Conservation (phyloP, 2,329 filamentous ascomycete genomes). For the Penicillium sp. region DNA sequence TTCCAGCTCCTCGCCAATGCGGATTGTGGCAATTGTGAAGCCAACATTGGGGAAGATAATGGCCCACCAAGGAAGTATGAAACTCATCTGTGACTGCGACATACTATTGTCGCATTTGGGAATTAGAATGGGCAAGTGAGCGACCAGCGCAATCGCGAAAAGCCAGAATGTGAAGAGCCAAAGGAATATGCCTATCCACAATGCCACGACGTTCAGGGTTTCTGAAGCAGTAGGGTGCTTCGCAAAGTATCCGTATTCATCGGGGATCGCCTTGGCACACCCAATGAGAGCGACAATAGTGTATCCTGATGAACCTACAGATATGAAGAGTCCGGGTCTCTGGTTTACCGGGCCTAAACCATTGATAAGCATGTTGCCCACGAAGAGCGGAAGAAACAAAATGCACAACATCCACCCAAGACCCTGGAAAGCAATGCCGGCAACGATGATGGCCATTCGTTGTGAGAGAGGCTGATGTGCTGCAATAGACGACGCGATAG, state of each 20-base stretch:
- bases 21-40: conserved; percentile 3
- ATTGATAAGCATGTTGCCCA: conserved; percentile 2
- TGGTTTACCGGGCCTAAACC: neutral
- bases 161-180: conserved; percentile 7
- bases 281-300: conserved; percentile 4
- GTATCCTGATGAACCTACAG: conserved; percentile 3
- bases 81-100: neutral
- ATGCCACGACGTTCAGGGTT: conserved; percentile 3
- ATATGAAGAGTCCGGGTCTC: conserved; percentile 2
- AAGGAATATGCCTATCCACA: conserved; percentile 5
- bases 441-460: conserved; percentile 3
- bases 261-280: conserved; percentile 1
- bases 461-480: conserved; percentile 1
- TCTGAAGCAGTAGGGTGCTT: conserved; percentile 5
- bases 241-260: conserved; percentile 2
- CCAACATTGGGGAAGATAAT: conserved; percentile 2
- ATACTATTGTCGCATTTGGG: neutral
- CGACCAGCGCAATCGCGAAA: conserved; percentile 1
- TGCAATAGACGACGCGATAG: conserved; percentile 1
- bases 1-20: conserved; percentile 1
- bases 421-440: conserved; percentile 3
- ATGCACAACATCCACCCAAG: conserved; percentile 2
- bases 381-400: conserved; percentile 2
- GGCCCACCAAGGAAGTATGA: conserved; percentile 4
- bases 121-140: neutral